These are phyloP conservation scores for Alternaria sp. DNA, from an alignment of 2,329 filamentous ascomycete species.

Conservation along the genomic window DNA sequence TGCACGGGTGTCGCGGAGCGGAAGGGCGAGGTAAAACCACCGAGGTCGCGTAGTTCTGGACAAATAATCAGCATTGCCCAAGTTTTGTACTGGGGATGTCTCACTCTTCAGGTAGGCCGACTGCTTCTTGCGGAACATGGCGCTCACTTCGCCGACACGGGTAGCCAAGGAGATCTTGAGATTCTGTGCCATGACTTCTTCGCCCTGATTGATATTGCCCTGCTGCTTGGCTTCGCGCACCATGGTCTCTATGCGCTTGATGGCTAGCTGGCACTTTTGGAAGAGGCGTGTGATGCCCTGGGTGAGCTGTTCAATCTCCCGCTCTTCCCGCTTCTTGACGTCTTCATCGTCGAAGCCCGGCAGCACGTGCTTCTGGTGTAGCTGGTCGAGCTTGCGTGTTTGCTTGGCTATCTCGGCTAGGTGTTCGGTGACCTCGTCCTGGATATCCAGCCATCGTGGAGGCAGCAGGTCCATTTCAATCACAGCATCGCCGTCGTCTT, in stretches of 20 bases:
- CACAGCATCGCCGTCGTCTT: constrained; percentile 88
- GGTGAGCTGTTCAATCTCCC: constrained; percentile 88
- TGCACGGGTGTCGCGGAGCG: constrained; percentile 55
- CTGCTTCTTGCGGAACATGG: constrained; percentile 95
- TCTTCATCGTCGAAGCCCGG: constrained; percentile 97
- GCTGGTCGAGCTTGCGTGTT: constrained; percentile 83
- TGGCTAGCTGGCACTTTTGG: constrained; percentile 87
- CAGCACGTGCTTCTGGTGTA: constrained; percentile 96
- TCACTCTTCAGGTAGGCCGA: constrained; percentile 93
- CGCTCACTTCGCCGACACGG: constrained; percentile 89
- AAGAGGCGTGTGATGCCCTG: constrained; percentile 89
- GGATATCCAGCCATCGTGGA: constrained; percentile 93
- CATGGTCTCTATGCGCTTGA: constrained; percentile 87
- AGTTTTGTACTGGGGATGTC: constrained; percentile 35
- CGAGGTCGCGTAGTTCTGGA: constrained; percentile 55
- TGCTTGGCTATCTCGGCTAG: constrained; percentile 82
- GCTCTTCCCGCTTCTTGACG: constrained; percentile 84
- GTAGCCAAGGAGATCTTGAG: constrained; percentile 91
- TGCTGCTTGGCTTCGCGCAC: constrained; percentile 79
- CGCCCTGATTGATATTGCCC: constrained; percentile 77
- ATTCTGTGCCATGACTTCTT: constrained; percentile 96
- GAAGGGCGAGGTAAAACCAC: constrained; percentile 59
- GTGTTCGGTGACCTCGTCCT: constrained; percentile 88
- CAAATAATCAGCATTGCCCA: constrained; percentile 20
- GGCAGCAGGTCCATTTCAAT: constrained; percentile 99